These are phyloP conservation scores for Ophiostoma montium DNA, from an alignment of 2,329 filamentous ascomycete genomes.

Conservation along the genomic window DNA sequence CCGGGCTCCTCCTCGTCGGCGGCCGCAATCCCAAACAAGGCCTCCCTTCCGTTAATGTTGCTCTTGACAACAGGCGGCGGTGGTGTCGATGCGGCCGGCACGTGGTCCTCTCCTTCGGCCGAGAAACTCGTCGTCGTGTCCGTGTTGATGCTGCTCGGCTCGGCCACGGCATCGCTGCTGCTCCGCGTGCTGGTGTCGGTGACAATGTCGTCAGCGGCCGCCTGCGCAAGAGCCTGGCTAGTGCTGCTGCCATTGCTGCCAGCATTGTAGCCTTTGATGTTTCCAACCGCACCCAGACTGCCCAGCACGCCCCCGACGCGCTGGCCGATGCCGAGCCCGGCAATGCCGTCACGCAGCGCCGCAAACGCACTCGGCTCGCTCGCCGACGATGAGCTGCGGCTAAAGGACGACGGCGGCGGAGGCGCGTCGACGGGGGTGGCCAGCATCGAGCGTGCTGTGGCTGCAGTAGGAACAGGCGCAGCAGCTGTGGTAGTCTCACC, in stretches of 20 bases:
- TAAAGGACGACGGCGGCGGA: conserved; percentile 3
- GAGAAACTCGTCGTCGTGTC: too few species aligned
- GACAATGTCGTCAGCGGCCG: neutral
- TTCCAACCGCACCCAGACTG: conserved; percentile 9
- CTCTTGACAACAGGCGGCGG: neutral
- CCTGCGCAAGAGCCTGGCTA: neutral
- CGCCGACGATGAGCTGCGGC: conserved; percentile 9
- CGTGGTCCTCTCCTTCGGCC: too few species aligned
- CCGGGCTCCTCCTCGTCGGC: neutral
- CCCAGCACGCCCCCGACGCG: conserved; percentile 14
- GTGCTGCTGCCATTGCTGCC: conserved; percentile 1
- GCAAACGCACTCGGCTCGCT: conserved; percentile 12
- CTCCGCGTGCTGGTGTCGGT: neutral
- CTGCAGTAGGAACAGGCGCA: neutral
- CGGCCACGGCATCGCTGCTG: too few species aligned
- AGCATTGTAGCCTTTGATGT: conserved; percentile 7
- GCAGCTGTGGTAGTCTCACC: conserved; percentile 1
- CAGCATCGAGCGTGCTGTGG: conserved; percentile 11
- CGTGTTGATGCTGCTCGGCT: too few species aligned
- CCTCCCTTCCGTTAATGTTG: conserved; percentile 7
- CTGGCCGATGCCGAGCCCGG: conserved; percentile 13
- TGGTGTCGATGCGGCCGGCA: neutral
- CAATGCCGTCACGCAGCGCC: conserved; percentile 13
- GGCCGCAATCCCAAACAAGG: conserved; percentile 6
- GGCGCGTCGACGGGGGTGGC: conserved; percentile 4